Evolutionary conservation across 75 land plant genomes (phyloP), one percentile per base, ranked within the genome.

Genomic region (Pinus tabuliformis): DNA sequence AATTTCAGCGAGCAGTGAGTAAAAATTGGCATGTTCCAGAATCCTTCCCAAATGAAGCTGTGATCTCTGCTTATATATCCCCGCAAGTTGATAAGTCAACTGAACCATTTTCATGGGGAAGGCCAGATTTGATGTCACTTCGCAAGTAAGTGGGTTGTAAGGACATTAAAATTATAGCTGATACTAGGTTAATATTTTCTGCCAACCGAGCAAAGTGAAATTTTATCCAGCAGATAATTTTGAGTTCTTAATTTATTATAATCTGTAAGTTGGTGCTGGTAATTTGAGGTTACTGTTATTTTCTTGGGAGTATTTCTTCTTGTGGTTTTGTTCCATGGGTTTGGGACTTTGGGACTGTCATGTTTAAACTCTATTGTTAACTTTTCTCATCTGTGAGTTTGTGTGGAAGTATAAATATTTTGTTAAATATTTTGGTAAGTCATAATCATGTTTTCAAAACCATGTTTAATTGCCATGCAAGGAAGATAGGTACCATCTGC

Each of bases 11-110:
- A 81, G 93, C 96, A 76, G 92, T 97, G 78, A 97, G 99, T 86
- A 97, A 97, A 75, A 97, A 97, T 73, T 97, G 99, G 99, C 94
- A 89, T 62, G 78, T 94, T 49, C 95, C 99, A 58, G 84, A 90
- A 33, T 83, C 91, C 30, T 97, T 97, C 79, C 99, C 99, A 61
- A 97, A 95, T 84, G 88, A 86, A 59, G 79, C 89, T 37, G 98
- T 97, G 3, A 83, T 97, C 16, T 81, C 84, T 62, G 99, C 93
- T 57, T 97, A 97, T 59, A 75, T 15, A 58, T 80, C 78, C 61
- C 98, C 99, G 15, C 89, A 90, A 83, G 93, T 97, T 58, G 99
- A 97, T 72, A 89, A 87, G 62, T 94, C 99, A 80, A 89, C 88
- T 33, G 98, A 94, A 59, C 73, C 92, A 16, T 97, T 92, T 75